Base-by-base conservation (phyloP, 495 filamentous ascomycete species). In the Penicillium parvum region DNA sequence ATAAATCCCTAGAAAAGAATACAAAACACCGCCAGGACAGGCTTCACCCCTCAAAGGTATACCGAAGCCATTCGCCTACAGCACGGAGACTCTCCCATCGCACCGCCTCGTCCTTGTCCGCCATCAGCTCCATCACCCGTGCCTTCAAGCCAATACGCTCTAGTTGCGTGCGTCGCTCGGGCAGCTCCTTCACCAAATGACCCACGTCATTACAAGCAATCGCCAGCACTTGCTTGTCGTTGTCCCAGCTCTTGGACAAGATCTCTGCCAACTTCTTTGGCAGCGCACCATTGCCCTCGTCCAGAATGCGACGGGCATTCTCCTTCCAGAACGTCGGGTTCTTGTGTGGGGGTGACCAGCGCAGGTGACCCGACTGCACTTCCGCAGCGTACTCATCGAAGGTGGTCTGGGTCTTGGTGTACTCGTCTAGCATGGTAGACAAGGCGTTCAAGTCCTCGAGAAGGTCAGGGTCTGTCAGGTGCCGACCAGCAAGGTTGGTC, bases 141-240 rank as follows among this genome's bases (percentile, higher is more conserved):
- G 76, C 76, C 75, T 99, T 98, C 40, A 97, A 63, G 1, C 94
- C 91, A n/a, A 89, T 57, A 61, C 84, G 88, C 75, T 97, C 92
- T 54, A 96, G 72, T 64, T 86, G 83, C 21, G 65, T 65, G 49
- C 90, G 73, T 64, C 83, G 86, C 67, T 95, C 91, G 4, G 92
- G 88, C 35, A 90, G 83, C 65, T 94, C 90, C 55, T 86, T 89
- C 17, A 98, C 91, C 39, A 98, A 68, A 43, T 72, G 83, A 10
- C 88, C 90, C 14, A 97, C 76, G 63, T 98, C 92, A 57, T 96
- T 96, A 65, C 90, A 96, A 15, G 84, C 94, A 61, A 97, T 92
- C 0, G 94, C 92, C 47, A 98, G 74, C 15, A 97, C 91, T 54
- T 92, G 85, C 72, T 95, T 96, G 64, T 97, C 94, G 43, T 81